A percentile compares a stretch with the other conserved stretches of the same genome.
These are phyloP conservation scores for Penicillium capsulatum DNA, from an alignment of 2,329 filamentous ascomycete genomes.

Conservation along the genomic window DNA sequence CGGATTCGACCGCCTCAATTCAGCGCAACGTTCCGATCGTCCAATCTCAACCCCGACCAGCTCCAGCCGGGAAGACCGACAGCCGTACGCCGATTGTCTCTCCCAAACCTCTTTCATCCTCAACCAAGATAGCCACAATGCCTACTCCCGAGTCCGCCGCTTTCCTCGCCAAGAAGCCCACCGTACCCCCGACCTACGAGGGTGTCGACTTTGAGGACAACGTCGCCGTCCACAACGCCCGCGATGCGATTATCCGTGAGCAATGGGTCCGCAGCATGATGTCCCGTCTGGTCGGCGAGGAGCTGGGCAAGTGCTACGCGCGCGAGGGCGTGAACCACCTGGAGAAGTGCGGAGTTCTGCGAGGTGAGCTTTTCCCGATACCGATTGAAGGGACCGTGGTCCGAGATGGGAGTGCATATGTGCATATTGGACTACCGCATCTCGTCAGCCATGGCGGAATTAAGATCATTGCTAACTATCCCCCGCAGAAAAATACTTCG, in stretches of 20 bases:
- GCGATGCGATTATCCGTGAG: slow-evolving; percentile 62
- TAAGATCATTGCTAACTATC: slow-evolving; percentile 5
- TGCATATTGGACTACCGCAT: no score
- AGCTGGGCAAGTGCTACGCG: slow-evolving; percentile 64
- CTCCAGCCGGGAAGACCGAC: not conserved
- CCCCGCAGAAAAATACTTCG: slow-evolving; percentile 60
- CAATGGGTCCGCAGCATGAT: slow-evolving; percentile 69
- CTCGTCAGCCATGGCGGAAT: no score
- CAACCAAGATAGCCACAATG: slow-evolving; percentile 44
- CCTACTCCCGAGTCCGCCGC: slow-evolving; percentile 61
- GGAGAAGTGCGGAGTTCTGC: slow-evolving; percentile 62
- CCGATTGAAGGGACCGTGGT: no score
- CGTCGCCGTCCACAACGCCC: slow-evolving; percentile 58
- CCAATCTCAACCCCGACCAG: slow-evolving; percentile 1
- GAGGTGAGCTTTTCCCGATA: slow-evolving; percentile 50
- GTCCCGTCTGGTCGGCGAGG: slow-evolving; percentile 61
- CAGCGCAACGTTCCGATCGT: slow-evolving; percentile 1
- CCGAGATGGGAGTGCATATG: no score
- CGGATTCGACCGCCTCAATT: slow-evolving; percentile 18
- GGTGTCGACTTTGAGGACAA: slow-evolving; percentile 65
- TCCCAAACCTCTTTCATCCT: not conserved
- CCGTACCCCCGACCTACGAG: slow-evolving; percentile 61
- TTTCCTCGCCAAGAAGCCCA: slow-evolving; percentile 63
- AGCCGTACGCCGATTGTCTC: not conserved
- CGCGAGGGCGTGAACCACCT: slow-evolving; percentile 63